These are phyloP conservation scores for Kodamaea nitidulidarum DNA, from an alignment of 805 yeast species.

Conservation along the genomic window DNA sequence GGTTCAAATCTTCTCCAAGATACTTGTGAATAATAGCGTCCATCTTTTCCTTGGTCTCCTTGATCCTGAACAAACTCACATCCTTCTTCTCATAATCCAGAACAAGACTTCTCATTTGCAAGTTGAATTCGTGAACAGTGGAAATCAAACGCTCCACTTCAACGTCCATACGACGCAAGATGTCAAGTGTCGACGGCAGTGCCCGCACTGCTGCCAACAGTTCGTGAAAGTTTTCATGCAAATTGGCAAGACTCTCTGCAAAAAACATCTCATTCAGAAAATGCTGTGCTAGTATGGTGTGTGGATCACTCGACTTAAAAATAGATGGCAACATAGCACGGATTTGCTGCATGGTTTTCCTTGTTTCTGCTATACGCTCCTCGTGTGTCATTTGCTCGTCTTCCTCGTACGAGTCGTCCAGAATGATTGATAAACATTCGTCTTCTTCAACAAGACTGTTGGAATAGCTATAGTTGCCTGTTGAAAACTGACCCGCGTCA, in stretches of 20 bases:
- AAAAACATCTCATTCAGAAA: constrained; percentile 15
- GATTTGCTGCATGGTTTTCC: constrained; percentile 2
- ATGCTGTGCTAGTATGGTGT: constrained; percentile 8
- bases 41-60: constrained; percentile 8
- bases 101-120: constrained; percentile 1
- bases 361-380: neutral
- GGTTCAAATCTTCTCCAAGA: constrained; percentile 11
- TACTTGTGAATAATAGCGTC: constrained; percentile 8
- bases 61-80: constrained; percentile 5
- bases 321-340: constrained; percentile 7
- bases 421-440: constrained; percentile 10
- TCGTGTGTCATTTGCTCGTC: constrained; percentile 4
- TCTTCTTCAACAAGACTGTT: constrained; percentile 10
- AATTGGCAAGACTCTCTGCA: constrained; percentile 12
- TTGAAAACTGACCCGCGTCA: constrained; percentile 1
- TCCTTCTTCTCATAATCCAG: constrained; percentile 4
- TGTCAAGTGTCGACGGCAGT: constrained; percentile 7
- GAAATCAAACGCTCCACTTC: constrained; percentile 6
- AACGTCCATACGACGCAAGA: constrained; percentile 7
- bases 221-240: constrained; percentile 10
- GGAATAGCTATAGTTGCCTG: constrained; percentile 8
- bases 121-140: constrained; percentile 11
- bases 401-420: constrained; percentile 2
- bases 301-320: constrained; percentile 4
- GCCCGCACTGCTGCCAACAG: constrained; percentile 7